Base-by-base conservation (phyloP, 768 basidiomycete species). In the Lanmaoa pseudosensibilis region DNA sequence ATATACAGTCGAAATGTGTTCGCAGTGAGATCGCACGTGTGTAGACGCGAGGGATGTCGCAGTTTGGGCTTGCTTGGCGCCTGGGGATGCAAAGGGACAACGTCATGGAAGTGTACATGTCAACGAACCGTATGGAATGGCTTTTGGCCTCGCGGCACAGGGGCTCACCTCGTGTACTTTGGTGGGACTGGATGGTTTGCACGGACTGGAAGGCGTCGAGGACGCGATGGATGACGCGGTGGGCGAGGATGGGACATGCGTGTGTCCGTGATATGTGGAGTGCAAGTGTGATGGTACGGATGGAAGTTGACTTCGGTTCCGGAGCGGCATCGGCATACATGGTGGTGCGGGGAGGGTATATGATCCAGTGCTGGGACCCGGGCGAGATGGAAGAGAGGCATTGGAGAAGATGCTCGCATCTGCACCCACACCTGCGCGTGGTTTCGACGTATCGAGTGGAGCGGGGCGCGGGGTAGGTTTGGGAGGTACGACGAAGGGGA, bases 1-100 rank as follows among this genome's bases (percentile, higher is more conserved):
- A 92, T 61, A 62, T 92, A 90, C 38, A 89, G 80, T 12, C 86
- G 80, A 67, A 92, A 89, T 0, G 84, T 87, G 57, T 86, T 86
- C 4, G 76, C 80, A 2, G 83, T 91, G 27, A 92, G 81, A 54
- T 91, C 87, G 19, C 77, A 76, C 0, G 83, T 80, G 53, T 80
- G 86, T 27, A 92, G 73, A 39, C 86, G 80, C 0, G 85, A 84
- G 1, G 90, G 90, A 69, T 92, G 89, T 44, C 88, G 86, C 44
- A 92, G 74, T 65, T 81, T 84, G 5, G 76, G 66, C 19, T 73
- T 75, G 4, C 61, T n/a, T 18, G 49, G 41, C 9, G 32, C 34
- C 59, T 64, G 36, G 30, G n/a, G n/a, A 21, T 21, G 30, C n/a
- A 33, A 27, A 10, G 1, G n/a, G 18, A 13, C 18, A 49, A 25